Evolutionary conservation across 768 basidiomycete species (phyloP).

Genomic region (Solioccasus polychromus): DNA sequence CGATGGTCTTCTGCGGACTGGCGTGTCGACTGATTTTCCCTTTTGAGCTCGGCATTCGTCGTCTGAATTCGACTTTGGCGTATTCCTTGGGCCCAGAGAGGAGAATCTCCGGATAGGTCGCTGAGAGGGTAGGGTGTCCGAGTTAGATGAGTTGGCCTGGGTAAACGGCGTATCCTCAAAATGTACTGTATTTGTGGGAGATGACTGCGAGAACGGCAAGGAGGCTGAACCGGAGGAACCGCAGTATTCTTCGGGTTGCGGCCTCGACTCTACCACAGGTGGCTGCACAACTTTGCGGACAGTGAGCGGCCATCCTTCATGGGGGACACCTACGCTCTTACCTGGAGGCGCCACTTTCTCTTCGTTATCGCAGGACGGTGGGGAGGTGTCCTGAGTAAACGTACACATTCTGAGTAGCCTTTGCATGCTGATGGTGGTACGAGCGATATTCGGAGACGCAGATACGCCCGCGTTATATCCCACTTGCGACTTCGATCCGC

Average conservation of each 20-base stretch:
- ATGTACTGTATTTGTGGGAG: neutral
- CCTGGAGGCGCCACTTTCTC: constrained; percentile 4
- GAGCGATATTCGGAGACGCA: neutral
- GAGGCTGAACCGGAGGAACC: neutral
- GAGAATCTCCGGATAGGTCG: neutral
- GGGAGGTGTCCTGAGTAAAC: neutral
- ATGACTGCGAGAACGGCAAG: neutral
- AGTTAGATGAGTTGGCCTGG: neutral
- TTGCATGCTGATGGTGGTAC: neutral
- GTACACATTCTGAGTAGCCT: constrained; percentile 1
- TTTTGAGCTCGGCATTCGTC: neutral
- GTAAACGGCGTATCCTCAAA: neutral
- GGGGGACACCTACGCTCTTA: neutral
- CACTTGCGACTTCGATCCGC: neutral
- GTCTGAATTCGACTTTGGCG: neutral
- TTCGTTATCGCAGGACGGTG: neutral
- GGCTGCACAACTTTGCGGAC: neutral
- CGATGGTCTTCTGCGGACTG: neutral
- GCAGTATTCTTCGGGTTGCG: neutral
- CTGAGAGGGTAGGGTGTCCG: neutral
- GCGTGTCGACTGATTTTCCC: neutral
- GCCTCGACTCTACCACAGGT: neutral
- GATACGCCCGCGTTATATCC: constrained; percentile 1
- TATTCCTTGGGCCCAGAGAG: neutral
- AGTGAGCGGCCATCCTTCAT: constrained; percentile 2